A percentile compares a stretch with the other conserved stretches of the same genome.
Conservation (phyloP, 495 filamentous ascomycete genomes). For the Penicillium chermesinum region DNA sequence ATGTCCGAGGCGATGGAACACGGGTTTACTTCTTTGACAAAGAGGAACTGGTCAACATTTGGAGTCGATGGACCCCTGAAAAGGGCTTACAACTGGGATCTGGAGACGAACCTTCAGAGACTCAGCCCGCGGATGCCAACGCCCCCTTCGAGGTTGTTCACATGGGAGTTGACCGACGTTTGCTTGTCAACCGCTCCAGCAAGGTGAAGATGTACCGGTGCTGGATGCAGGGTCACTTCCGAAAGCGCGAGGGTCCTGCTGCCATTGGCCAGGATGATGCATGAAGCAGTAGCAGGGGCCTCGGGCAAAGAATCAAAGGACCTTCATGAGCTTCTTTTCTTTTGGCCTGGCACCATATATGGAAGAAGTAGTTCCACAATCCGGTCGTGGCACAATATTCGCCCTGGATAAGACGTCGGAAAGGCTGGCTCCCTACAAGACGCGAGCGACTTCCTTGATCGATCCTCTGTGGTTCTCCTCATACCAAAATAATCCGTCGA, state of each 20-base stretch:
- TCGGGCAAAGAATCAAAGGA: too few relatives aligned
- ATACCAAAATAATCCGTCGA: too few relatives aligned
- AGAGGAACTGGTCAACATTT: conserved; percentile 75
- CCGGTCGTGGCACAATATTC: too few relatives aligned
- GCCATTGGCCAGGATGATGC: conserved; percentile 9
- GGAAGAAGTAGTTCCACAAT: too few relatives aligned
- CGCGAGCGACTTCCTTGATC: too few relatives aligned
- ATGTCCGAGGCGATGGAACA: conserved; percentile 90
- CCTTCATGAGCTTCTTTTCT: too few relatives aligned
- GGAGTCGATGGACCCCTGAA: conserved; percentile 52
- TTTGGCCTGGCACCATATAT: too few relatives aligned
- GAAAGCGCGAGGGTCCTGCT: conserved; percentile 49
- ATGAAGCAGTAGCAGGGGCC: conserved; percentile 6
- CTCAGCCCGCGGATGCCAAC: conserved; percentile 10
- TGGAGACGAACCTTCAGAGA: conserved; percentile 10
- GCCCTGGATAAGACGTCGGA: too few relatives aligned
- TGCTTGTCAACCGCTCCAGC: conserved; percentile 86
- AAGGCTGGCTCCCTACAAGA: too few relatives aligned
- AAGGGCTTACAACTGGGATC: conserved; percentile 25
- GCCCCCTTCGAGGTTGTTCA: conserved; percentile 63
- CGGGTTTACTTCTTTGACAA: conserved; percentile 95
- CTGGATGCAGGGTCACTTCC: conserved; percentile 89
- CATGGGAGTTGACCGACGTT: conserved; percentile 74
- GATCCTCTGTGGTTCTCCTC: too few relatives aligned
- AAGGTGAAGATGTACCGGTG: conserved; percentile 97